A percentile compares a stretch with the other conserved stretches of the same genome.
Evolutionary conservation across 257 asterid species (phyloP).

Genomic region (Rauvolfia tetraphylla): DNA sequence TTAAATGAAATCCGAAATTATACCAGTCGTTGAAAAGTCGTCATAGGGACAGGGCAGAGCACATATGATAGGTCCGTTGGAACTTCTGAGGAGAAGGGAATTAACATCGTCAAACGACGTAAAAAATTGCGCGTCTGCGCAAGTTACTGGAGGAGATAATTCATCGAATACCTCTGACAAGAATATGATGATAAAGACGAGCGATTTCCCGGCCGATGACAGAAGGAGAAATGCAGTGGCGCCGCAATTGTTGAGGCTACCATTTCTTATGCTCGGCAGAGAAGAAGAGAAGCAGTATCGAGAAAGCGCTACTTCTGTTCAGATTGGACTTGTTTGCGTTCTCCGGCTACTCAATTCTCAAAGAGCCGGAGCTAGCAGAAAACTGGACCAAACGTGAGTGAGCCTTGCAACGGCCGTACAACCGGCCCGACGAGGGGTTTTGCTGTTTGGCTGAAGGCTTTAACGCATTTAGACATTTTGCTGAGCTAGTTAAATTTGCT

Average conservation of each 20-base stretch:
- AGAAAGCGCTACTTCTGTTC: neutral
- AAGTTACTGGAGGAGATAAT: slow-evolving; percentile 1
- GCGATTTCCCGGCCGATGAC: slow-evolving; percentile 23
- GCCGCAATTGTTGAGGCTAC: slow-evolving; percentile 65
- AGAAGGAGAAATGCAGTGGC: slow-evolving; percentile 36
- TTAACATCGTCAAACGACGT: slow-evolving; percentile 2
- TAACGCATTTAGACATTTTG: too few species aligned
- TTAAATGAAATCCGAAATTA: slow-evolving; percentile 1
- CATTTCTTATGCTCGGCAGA: slow-evolving; percentile 25
- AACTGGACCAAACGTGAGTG: too few species aligned
- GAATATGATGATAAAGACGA: slow-evolving; percentile 25
- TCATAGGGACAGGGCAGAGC: slow-evolving; percentile 49
- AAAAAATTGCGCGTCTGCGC: neutral
- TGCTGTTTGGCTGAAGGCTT: too few species aligned
- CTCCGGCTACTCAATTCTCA: neutral
- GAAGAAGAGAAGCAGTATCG: neutral
- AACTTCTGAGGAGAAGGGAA: slow-evolving; percentile 34
- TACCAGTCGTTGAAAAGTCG: slow-evolving; percentile 52
- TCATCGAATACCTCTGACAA: slow-evolving; percentile 35
- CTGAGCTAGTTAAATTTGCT: too few species aligned
- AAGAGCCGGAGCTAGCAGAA: neutral
- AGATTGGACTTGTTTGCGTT: neutral
- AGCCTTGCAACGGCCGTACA: too few species aligned
- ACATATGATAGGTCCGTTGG: slow-evolving; percentile 33
- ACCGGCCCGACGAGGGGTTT: too few species aligned